A percentile compares a stretch with the other conserved stretches of the same genome.
Conservation (phyloP, 352 stramenopile genomes). For the Thalassiosira mediterranea region DNA sequence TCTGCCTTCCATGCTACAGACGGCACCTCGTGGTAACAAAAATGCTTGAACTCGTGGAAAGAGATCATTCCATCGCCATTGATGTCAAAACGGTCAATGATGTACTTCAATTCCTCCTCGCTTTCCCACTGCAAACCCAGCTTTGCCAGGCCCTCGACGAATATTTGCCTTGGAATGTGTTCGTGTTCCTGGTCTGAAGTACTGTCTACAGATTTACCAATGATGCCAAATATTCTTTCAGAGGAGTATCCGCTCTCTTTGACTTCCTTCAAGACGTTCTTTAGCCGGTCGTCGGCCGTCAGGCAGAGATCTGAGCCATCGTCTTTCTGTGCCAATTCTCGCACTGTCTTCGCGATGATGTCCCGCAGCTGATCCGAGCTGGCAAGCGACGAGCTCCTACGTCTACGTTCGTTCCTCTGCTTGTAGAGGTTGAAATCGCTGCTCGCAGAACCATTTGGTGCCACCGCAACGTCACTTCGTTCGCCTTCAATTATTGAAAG, state of each 20-base stretch:
- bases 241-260: slow-evolving; percentile 45
- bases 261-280: slow-evolving; percentile 33
- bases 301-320: background rate
- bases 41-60: slow-evolving; percentile 49
- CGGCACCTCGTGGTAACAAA: slow-evolving; percentile 52
- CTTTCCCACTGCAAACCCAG: slow-evolving; percentile 30
- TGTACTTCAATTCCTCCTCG: slow-evolving; percentile 31
- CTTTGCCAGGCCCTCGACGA: slow-evolving; percentile 35
- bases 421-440: slow-evolving; percentile 23
- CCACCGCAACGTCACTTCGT: background rate
- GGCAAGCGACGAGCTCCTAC: slow-evolving; percentile 31
- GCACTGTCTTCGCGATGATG: slow-evolving; percentile 39
- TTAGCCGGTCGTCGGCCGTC: slow-evolving; percentile 36
- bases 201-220: no score
- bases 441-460: no score
- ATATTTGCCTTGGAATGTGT: slow-evolving; percentile 31
- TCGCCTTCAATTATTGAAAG: slow-evolving; percentile 30
- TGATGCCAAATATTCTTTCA: slow-evolving; percentile 48
- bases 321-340: slow-evolving; percentile 22
- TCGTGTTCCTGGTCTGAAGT: slow-evolving; percentile 8
- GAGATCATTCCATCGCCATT: slow-evolving; percentile 51
- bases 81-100: slow-evolving; percentile 51
- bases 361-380: slow-evolving; percentile 39
- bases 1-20: slow-evolving; percentile 56
- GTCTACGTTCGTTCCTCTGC: slow-evolving; percentile 30